Evolutionary conservation across 2,329 filamentous ascomycete species (phyloP).

Genomic region (Gaeumannomyces sp.): DNA sequence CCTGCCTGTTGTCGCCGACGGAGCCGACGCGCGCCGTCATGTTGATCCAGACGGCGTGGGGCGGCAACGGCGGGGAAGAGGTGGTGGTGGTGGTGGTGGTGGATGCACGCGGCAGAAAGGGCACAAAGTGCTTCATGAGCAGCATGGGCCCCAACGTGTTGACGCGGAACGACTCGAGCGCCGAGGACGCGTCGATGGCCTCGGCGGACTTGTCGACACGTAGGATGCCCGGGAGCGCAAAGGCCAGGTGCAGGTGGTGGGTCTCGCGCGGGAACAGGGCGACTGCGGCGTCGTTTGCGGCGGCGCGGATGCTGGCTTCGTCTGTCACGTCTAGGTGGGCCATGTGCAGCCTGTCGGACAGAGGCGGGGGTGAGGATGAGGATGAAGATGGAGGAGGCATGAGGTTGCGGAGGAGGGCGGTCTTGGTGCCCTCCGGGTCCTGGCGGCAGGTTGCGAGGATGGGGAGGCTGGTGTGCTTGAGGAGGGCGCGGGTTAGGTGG

Average conservation of each 20-base stretch:
- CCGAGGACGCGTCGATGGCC: slow-evolving; percentile 55
- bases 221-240: slow-evolving; percentile 66
- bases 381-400: slow-evolving; percentile 12
- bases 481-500: slow-evolving; percentile 41
- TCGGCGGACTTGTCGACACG: slow-evolving; percentile 64
- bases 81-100: slow-evolving; percentile 27
- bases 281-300: slow-evolving; percentile 40
- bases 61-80: slow-evolving; percentile 22
- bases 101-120: slow-evolving; percentile 58
- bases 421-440: slow-evolving; percentile 30
- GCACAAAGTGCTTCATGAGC: slow-evolving; percentile 68
- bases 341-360: slow-evolving; percentile 31
- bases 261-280: slow-evolving; percentile 42
- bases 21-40: slow-evolving; percentile 76
- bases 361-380: slow-evolving; percentile 24
- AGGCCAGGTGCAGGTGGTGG: slow-evolving; percentile 61
- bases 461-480: slow-evolving; percentile 40
- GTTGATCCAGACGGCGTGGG: slow-evolving; percentile 59
- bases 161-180: slow-evolving; percentile 53
- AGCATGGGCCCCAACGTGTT: slow-evolving; percentile 71
- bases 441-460: slow-evolving; percentile 39
- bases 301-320: slow-evolving; percentile 55
- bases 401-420: slow-evolving; percentile 23
- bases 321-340: slow-evolving; percentile 44
- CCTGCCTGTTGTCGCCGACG: slow-evolving; percentile 63